Base-by-base conservation (phyloP, 2,329 filamentous ascomycete species). In the Fusarium dimerum region DNA sequence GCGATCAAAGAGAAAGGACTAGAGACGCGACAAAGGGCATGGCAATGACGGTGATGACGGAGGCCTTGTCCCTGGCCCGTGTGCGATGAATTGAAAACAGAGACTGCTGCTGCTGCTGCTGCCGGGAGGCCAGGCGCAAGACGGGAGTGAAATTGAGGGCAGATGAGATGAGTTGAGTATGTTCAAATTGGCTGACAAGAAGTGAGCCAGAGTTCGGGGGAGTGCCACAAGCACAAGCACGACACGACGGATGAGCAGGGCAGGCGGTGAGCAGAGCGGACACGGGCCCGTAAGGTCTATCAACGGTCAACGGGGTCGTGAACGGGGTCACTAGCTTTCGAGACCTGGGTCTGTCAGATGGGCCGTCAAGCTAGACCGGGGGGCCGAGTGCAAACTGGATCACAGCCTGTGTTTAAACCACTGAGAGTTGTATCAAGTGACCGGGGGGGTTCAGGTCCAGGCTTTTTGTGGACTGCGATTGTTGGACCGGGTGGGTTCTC, bases 231-330 rank as follows among this genome's bases (percentile, higher is more conserved):
- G 55, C 53, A 51, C n/a, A n/a, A n/a, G n/a, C n/a, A n/a, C n/a
- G n/a, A n/a, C n/a, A n/a, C 56, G 58, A 50, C 51, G 54, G 63
- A 60, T 56, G 62, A 59, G 51, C 55, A 56, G 48, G 62, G 63
- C 59, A 64, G 62, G 63, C 63, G 63, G 61, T 65, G 61, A 65
- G 54, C 51, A 47, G 54, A 51, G 59, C 55, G 60, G 60, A 41
- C 36, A 45, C 26, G 32, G 32, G 32, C 32, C 32, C 32, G 32
- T 15, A 42, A 57, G 54, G 55, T 43, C 54, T 60, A 54, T 40
- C 52, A 54, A 56, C 52, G 51, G 58, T 60, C 58, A 61, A 52
- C 55, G 57, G 52, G 49, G 43, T 61, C 32, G 46, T 44, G 47
- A 54, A 49, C 51, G 49, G 55, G 55, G 54, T 36, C 16, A 36